phyloP scores from a whole-genome alignment of 768 basidiomycete species.

The Tulasnella sp. region DNA sequence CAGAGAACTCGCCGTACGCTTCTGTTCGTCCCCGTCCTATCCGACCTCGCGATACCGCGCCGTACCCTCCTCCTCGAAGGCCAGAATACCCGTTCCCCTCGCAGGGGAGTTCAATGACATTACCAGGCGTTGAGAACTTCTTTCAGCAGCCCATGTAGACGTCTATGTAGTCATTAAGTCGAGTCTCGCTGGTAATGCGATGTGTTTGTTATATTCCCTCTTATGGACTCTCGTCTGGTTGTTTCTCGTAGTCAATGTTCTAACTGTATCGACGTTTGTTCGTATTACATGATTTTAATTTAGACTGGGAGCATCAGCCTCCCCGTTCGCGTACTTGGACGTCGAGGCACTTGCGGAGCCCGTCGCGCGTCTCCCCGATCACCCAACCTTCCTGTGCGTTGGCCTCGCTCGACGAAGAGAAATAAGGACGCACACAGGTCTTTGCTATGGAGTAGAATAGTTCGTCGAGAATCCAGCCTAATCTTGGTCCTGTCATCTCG shows the following conservation, averaged over 20 bases:
- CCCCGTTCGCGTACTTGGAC: constrained; percentile 41
- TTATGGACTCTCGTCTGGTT: not conserved
- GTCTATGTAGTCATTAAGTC: not conserved
- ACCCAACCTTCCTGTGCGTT: constrained; percentile 39
- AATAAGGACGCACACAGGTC: constrained; percentile 68
- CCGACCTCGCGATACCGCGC: constrained; percentile 4
- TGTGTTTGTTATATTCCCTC: not conserved
- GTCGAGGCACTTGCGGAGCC: constrained; percentile 67
- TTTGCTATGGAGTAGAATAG: constrained; percentile 68
- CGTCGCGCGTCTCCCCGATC: constrained; percentile 50
- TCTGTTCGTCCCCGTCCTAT: not conserved
- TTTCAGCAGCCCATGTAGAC: not conserved
- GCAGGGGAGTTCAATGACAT: not conserved
- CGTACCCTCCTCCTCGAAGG: not conserved
- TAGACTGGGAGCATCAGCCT: not conserved
- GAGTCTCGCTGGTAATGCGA: not conserved
- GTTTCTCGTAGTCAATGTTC: not conserved
- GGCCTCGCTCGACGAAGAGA: constrained; percentile 30
- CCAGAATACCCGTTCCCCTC: not conserved
- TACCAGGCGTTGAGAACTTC: not conserved
- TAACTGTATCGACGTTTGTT: not conserved
- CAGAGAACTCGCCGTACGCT: not conserved
- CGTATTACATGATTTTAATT: not conserved
- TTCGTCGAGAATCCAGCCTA: constrained; percentile 76
- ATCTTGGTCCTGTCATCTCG: constrained; percentile 78